Evolutionary conservation across 2,329 filamentous ascomycete species (phyloP), one percentile per base, ranked within the genome.

Genomic region (Blastomyces parvus): DNA sequence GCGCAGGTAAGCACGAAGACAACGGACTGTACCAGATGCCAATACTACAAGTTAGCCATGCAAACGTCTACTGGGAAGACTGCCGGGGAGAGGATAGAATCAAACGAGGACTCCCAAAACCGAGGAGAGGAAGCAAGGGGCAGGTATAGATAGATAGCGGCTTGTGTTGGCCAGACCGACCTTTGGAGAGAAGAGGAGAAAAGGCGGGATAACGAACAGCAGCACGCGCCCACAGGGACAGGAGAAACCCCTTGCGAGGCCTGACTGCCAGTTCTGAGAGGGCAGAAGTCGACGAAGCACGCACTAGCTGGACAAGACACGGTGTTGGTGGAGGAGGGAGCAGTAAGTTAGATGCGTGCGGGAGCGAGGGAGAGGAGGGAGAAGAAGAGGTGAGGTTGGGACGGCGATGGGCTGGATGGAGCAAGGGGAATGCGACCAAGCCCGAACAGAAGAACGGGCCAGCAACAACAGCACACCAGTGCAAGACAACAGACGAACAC

Each of bases 201-300:
- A 2, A n/a, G 55, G 30, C 22, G 63, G 61, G 58, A 59, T 40
- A 62, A 58, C 50, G 48, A 52, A 55, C 25, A 63, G 63, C 63
- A 66, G 64, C 63, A 64, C 64, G 63, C 63, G 63, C 64, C 60
- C 63, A 63, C 64, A 63, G 50, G 62, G 64, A 66, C 64, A 36
- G 50, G 44, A 52, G 46, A 52, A 60, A 48, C 48, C 52, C 62
- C 64, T 61, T 62, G 64, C 63, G 63, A 66, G 63, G 64, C 56
- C 62, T 66, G 63, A 42, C 64, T 64, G 61, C 60, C 42, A 44
- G 19, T 40, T 59, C 33, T 58, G 50, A 36, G 44, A 55, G 60
- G 9, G 60, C 48, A 52, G 40, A 60, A 59, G 14, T 61, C 46
- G 58, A 61, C 33, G 38, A 53, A 62, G 52, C 58, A 58, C 50